Evolutionary conservation across 495 filamentous ascomycete species (phyloP).

Genomic region (Cladorrhinum samala): DNA sequence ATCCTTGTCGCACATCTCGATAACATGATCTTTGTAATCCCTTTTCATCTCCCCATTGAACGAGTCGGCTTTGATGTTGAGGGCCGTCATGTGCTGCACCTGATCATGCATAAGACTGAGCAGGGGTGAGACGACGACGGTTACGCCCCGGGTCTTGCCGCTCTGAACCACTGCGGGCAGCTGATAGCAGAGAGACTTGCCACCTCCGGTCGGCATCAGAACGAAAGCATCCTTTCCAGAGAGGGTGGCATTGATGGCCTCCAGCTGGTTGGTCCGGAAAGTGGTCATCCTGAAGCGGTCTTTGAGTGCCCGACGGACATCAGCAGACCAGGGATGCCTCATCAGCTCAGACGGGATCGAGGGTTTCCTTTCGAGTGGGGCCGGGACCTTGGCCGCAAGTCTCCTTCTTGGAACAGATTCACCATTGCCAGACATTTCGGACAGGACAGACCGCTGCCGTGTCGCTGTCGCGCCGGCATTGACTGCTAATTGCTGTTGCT

Average conservation of each 20-base stretch:
- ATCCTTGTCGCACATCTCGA: slow-evolving; percentile 50
- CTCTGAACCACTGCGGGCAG: slow-evolving; percentile 78
- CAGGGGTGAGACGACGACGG: slow-evolving; percentile 89
- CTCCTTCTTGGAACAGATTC: slow-evolving; percentile 20
- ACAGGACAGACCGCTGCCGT: slow-evolving; percentile 27
- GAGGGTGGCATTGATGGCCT: slow-evolving; percentile 91
- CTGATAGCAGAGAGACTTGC: slow-evolving; percentile 96
- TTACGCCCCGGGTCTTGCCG: slow-evolving; percentile 78
- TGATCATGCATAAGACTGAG: slow-evolving; percentile 97
- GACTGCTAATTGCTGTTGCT: slow-evolving; percentile 32
- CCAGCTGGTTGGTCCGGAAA: slow-evolving; percentile 86
- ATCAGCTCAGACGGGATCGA: slow-evolving; percentile 35
- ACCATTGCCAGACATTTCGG: slow-evolving; percentile 34
- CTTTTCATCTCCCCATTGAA: slow-evolving; percentile 67
- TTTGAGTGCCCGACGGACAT: slow-evolving; percentile 70
- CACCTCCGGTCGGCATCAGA: slow-evolving; percentile 95
- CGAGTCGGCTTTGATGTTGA: slow-evolving; percentile 69
- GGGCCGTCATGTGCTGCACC: slow-evolving; percentile 66
- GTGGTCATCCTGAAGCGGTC: slow-evolving; percentile 76
- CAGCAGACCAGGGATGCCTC: slow-evolving; percentile 69
- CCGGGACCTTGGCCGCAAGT: slow-evolving; percentile 19
- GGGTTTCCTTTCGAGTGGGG: slow-evolving; percentile 16
- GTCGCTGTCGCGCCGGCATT: slow-evolving; percentile 13
- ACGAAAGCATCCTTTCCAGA: slow-evolving; percentile 84
- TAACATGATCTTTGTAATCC: slow-evolving; percentile 53